Evolutionary conservation across 106 monocot species (phyloP).

Genomic region (Allium fistulosum): DNA sequence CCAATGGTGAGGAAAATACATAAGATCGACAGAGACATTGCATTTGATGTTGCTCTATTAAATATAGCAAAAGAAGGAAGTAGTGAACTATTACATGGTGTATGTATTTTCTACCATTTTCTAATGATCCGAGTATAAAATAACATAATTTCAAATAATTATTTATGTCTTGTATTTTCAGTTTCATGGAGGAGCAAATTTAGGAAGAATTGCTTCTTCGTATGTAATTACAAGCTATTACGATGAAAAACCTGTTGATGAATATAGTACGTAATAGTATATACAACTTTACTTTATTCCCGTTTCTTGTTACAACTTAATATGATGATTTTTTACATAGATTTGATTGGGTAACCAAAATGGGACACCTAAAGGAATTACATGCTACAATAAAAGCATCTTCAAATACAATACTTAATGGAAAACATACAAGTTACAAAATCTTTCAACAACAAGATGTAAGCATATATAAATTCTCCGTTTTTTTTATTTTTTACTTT

Average conservation of each 20-base stretch:
- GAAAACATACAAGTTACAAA: constrained; percentile 31
- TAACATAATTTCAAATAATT: too few relatives aligned
- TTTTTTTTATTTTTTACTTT: neutral
- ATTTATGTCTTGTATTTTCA: neutral
- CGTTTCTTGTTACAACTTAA: too few relatives aligned
- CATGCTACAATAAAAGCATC: constrained; percentile 51
- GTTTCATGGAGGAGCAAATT: constrained; percentile 98
- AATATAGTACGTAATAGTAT: constrained; percentile 57
- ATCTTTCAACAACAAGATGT: constrained; percentile 56
- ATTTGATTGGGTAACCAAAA: constrained; percentile 65
- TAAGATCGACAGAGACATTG: constrained; percentile 73
- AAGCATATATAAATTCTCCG: constrained; percentile 11
- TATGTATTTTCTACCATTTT: neutral
- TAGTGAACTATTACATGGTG: constrained; percentile 98
- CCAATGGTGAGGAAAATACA: constrained; percentile 49
- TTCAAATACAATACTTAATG: constrained; percentile 50
- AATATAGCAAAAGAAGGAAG: constrained; percentile 66
- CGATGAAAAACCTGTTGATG: constrained; percentile 89
- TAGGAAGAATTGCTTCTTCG: constrained; percentile 61
- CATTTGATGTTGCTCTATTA: constrained; percentile 64
- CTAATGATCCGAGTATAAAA: neutral
- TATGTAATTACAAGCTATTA: constrained; percentile 72
- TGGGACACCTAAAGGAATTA: constrained; percentile 80
- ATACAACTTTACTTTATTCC: too few relatives aligned
- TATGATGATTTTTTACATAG: constrained; percentile 9